These are phyloP conservation scores for Trypanosoma caninum DNA, from an alignment of 208 protist species.

Conservation along the genomic window DNA sequence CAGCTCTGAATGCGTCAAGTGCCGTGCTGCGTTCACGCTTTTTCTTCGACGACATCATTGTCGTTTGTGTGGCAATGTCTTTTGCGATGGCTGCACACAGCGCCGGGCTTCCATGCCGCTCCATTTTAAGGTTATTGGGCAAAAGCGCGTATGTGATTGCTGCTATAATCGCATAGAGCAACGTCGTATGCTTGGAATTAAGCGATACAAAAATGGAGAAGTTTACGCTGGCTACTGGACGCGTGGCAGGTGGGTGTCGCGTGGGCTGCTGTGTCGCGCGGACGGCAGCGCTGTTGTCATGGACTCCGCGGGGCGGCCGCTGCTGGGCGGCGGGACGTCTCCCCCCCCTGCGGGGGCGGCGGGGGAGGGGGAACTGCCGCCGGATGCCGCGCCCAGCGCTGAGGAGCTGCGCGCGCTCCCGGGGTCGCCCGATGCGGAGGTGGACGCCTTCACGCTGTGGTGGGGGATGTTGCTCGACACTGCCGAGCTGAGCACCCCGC, in stretches of 20 bases:
- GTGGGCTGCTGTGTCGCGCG: constrained; percentile 66
- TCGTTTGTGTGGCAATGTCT: constrained; percentile 89
- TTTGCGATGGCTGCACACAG: constrained; percentile 87
- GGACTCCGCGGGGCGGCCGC: constrained; percentile 42
- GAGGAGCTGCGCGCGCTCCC: constrained; percentile 37
- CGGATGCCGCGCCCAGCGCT: constrained; percentile 37
- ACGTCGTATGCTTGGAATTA: constrained; percentile 61
- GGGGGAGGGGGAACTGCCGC: not conserved
- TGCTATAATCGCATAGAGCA: constrained; percentile 70
- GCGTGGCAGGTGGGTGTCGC: constrained; percentile 60
- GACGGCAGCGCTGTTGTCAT: constrained; percentile 77
- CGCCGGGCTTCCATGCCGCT: constrained; percentile 54
- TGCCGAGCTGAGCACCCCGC: constrained; percentile 39
- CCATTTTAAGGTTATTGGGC: constrained; percentile 43
- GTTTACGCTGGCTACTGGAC: constrained; percentile 85
- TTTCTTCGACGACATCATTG: constrained; percentile 91
- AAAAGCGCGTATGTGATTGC: constrained; percentile 68
- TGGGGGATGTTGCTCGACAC: constrained; percentile 47
- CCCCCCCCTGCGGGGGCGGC: not conserved
- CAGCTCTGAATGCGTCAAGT: constrained; percentile 64
- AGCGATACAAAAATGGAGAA: constrained; percentile 48
- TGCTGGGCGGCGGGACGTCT: constrained; percentile 19
- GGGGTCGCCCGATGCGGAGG: constrained; percentile 39
- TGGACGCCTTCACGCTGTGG: constrained; percentile 72
- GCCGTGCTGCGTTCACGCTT: constrained; percentile 65